Evolutionary conservation across 192 early-diverging fungal genomes (phyloP), one percentile per base, ranked within the genome.

Genomic region (Gaertneriomyces semiglobifer): DNA sequence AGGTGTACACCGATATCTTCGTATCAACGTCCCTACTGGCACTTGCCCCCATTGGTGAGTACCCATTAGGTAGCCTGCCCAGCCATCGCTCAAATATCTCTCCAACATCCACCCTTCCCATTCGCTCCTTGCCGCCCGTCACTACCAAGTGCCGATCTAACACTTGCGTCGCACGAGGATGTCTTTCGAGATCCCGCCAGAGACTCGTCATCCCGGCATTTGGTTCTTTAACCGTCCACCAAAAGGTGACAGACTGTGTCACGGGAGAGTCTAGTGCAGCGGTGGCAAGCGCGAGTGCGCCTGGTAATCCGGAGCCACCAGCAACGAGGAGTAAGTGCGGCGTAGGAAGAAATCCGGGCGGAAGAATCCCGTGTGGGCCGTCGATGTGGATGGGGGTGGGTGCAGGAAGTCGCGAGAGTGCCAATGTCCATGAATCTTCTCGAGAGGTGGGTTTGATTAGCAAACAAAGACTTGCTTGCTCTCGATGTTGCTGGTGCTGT

Each of bases 291-390:
- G 46, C 18, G 19, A 69, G 57, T 40, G 25, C 68, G n/a, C 68
- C 68, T 19, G 68, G 68, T 12, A 69, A 39, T 8, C 68, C 68
- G 51, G 48, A 53, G 3, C 68, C 68, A 6, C 68, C 68, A 19
- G 54, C 68, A 14, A 69, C 16, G 20, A 69, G 12, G 6, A 69
- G 18, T 10, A 69, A 16, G 20, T 54, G 38, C 18, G 42, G 44
- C 7, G 68, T 62, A 38, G 7, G 51, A 9, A 69, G 60, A 58
- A 69, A 69, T 8, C 41, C 10, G 7, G 68, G 68, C 18, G 68
- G 68, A 38, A 69, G 60, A n/a, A n/a, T 45, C 9, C 68, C 68
- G 53, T 69, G 38, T 14, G 68, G 68, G 18, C 68, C 68, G 0
- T 69, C 68, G 20, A 69, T 62, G 51, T 62, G 58, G 33, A 69